phyloP scores from a whole-genome alignment of 345 rosid genomes.

The Lagerstroemia speciosa region DNA sequence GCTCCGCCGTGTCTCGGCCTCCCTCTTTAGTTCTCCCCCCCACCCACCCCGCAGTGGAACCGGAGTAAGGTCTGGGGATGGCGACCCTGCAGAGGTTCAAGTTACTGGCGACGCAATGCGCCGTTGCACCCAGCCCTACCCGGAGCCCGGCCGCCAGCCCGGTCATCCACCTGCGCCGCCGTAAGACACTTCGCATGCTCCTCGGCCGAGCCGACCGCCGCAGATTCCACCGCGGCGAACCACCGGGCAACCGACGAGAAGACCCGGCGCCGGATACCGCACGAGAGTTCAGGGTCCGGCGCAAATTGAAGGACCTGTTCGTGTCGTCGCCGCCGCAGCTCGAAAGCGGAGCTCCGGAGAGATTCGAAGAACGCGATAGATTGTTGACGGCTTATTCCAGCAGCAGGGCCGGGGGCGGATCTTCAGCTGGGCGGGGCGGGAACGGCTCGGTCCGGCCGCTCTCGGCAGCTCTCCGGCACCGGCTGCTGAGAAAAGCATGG shows the following conservation, averaged over 20 bases:
- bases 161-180: conserved; percentile 74
- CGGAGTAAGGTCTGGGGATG: conserved; percentile 19
- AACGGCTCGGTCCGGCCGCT: conserved; percentile 37
- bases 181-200: conserved; percentile 77
- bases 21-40: background rate
- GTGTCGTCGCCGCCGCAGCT: conserved; percentile 52
- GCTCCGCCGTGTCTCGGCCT: background rate
- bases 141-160: conserved; percentile 78
- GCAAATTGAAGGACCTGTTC: conserved; percentile 67
- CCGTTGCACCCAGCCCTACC: conserved; percentile 48
- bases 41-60: too few species aligned
- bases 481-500: conserved; percentile 74
- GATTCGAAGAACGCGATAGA: conserved; percentile 20
- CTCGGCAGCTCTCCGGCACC: conserved; percentile 42
- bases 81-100: conserved; percentile 73
- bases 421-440: conserved; percentile 29
- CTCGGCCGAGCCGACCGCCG: conserved; percentile 45
- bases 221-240: conserved; percentile 19
- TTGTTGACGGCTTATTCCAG: conserved; percentile 18
- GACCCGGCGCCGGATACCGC: conserved; percentile 16
- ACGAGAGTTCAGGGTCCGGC: conserved; percentile 26
- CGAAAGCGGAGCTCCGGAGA: conserved; percentile 26
- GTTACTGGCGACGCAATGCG: conserved; percentile 79
- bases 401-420: conserved; percentile 13
- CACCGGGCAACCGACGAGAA: conserved; percentile 11